Percentiles rank a stretch among this genome's conserved stretches.
Conservation (phyloP, 2,329 filamentous ascomycete species). For the Aspergillus ibericus region DNA sequence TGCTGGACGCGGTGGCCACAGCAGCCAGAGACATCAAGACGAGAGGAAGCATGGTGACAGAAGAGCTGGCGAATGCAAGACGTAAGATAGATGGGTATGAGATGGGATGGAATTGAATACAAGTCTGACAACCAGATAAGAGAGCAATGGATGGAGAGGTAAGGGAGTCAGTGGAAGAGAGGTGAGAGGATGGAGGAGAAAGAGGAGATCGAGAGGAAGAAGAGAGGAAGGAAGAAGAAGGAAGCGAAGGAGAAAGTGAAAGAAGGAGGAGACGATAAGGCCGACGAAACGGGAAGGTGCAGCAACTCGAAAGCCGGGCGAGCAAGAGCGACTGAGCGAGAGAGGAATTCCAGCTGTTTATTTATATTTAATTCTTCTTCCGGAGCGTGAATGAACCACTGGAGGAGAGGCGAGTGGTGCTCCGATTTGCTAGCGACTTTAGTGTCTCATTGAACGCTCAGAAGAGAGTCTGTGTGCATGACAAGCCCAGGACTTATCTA, state of each 20-base stretch:
- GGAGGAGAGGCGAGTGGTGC: not conserved
- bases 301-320: not conserved
- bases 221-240: not conserved
- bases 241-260: not conserved
- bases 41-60: constrained; percentile 6
- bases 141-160: not conserved
- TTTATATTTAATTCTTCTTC: not conserved
- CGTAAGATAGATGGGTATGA: not conserved
- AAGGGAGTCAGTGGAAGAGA: not conserved
- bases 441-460: too few relatives aligned
- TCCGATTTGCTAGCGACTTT: not conserved
- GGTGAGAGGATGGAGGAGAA: not conserved
- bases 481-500: too few relatives aligned
- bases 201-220: not conserved
- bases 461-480: too few relatives aligned
- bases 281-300: not conserved
- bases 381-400: not conserved
- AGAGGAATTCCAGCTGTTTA: constrained; percentile 1
- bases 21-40: constrained; percentile 8
- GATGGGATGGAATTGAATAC: not conserved
- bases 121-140: constrained; percentile 2
- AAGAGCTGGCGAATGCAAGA: not conserved
- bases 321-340: not conserved
- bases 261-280: not conserved
- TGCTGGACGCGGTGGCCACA: constrained; percentile 11